Conservation (phyloP, 2,329 filamentous ascomycete species). For the Botrytis fabae region DNA sequence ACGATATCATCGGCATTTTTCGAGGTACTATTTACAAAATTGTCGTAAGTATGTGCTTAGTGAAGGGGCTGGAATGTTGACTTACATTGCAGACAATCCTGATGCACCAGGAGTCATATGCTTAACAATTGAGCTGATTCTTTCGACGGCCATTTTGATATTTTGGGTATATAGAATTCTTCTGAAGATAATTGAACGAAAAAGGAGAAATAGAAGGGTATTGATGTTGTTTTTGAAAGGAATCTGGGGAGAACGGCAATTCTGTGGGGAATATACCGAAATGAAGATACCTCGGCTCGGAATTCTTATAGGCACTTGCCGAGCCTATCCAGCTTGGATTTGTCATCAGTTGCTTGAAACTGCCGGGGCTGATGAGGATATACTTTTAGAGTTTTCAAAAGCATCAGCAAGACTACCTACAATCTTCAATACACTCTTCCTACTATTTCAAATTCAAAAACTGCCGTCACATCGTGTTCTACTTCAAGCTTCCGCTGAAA, state of each 20-base stretch:
- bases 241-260: constrained; percentile 6
- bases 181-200: neutral
- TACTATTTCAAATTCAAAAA: too few relatives aligned
- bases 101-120: constrained; percentile 76
- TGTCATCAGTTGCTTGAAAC: neutral
- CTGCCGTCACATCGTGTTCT: too few relatives aligned
- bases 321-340: neutral
- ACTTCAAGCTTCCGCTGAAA: neutral
- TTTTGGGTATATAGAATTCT: neutral
- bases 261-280: neutral
- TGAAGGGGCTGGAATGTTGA: constrained; percentile 44
- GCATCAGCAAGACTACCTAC: neutral
- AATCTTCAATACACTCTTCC: neutral
- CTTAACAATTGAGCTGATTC: constrained; percentile 83
- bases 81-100: constrained; percentile 71
- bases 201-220: neutral
- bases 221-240: constrained; percentile 16
- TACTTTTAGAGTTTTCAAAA: neutral
- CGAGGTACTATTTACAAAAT: constrained; percentile 61
- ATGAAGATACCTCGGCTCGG: constrained; percentile 17
- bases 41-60: constrained; percentile 36
- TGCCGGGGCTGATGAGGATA: neutral
- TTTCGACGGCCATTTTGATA: constrained; percentile 73
- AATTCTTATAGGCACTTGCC: neutral
- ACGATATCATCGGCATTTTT: constrained; percentile 97